Evolutionary conservation across 257 asterid genomes (phyloP).

Genomic region (Nicotiana undulata): DNA sequence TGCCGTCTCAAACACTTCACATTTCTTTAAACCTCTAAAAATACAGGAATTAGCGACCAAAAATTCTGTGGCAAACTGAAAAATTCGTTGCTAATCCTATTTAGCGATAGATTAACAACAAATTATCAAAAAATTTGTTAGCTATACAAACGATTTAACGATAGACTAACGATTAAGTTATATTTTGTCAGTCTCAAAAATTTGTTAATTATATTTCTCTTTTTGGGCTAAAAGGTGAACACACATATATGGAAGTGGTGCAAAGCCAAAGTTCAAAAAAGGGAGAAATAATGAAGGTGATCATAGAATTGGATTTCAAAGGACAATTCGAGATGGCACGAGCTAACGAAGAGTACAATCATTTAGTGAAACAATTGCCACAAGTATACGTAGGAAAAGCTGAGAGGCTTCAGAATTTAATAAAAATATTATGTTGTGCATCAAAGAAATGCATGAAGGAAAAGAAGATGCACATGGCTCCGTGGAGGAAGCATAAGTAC

Average conservation of each 20-base stretch:
- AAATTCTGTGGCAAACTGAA: too few relatives aligned
- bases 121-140: too few relatives aligned
- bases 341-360: slow-evolving; percentile 20
- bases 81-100: not conserved
- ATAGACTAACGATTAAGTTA: too few relatives aligned
- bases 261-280: not conserved
- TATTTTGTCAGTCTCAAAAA: too few relatives aligned
- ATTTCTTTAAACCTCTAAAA: too few relatives aligned
- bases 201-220: not conserved
- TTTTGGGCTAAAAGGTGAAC: slow-evolving; percentile 22
- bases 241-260: slow-evolving; percentile 28
- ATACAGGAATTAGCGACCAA: too few relatives aligned
- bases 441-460: slow-evolving; percentile 32
- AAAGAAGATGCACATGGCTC: slow-evolving; percentile 35
- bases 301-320: slow-evolving; percentile 30
- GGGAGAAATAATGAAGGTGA: slow-evolving; percentile 19
- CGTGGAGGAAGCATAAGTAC: slow-evolving; percentile 41
- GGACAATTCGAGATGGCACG: slow-evolving; percentile 27
- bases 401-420: slow-evolving; percentile 18
- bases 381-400: slow-evolving; percentile 31
- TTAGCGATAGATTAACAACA: too few relatives aligned
- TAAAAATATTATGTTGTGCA: slow-evolving; percentile 36
- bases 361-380: slow-evolving; percentile 18
- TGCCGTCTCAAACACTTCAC: too few relatives aligned
- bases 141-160: too few relatives aligned